Conservation (phyloP, 208 protist genomes). For the Leishmania lainsoni region DNA sequence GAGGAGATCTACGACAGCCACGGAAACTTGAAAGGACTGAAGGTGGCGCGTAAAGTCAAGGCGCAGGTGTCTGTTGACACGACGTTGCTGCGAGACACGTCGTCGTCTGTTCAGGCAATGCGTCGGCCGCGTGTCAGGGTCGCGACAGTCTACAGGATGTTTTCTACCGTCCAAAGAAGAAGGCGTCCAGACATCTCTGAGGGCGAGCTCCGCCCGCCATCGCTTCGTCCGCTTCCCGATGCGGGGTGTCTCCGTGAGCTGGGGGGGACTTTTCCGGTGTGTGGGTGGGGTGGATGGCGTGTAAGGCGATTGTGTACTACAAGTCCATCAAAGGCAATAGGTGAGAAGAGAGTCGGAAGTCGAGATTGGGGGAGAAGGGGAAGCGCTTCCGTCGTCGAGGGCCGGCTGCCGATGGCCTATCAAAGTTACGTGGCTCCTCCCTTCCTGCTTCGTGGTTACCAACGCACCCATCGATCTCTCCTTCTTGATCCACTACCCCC, state of each 20-base stretch:
- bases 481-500: background rate
- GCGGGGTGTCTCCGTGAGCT: background rate
- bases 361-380: background rate
- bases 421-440: background rate
- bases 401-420: background rate
- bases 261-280: background rate
- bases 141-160: slow-evolving; percentile 60
- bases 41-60: slow-evolving; percentile 61
- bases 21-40: slow-evolving; percentile 75
- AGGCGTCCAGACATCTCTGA: slow-evolving; percentile 36
- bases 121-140: slow-evolving; percentile 12
- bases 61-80: slow-evolving; percentile 62
- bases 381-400: background rate
- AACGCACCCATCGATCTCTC: background rate
- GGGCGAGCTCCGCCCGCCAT: background rate
- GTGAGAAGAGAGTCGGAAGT: background rate
- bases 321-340: background rate
- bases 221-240: background rate
- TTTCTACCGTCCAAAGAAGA: slow-evolving; percentile 80
- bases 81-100: slow-evolving; percentile 74
- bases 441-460: background rate
- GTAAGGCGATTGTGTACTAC: background rate
- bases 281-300: background rate
- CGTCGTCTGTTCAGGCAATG: slow-evolving; percentile 47
- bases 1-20: slow-evolving; percentile 66